These are phyloP conservation scores for Triticum timopheevii DNA, from an alignment of 176 grass and related monocot genomes.

Conservation along the genomic window DNA sequence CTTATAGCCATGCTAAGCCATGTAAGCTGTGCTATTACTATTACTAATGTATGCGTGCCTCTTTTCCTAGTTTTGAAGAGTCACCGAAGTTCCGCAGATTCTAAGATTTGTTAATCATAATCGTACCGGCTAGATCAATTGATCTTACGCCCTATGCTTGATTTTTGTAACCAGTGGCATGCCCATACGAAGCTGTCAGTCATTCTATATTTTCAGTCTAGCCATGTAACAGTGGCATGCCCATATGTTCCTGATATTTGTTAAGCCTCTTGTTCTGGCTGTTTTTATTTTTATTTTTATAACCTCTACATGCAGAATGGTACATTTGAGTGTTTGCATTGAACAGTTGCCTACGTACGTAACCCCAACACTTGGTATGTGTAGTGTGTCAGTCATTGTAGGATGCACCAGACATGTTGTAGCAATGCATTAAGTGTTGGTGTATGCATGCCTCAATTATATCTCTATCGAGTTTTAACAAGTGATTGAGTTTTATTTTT, in stretches of 20 bases:
- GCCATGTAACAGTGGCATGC: neutral
- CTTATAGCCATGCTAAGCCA: neutral
- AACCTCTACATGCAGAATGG: neutral
- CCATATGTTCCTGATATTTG: neutral
- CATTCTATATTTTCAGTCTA: slow-evolving; percentile 5
- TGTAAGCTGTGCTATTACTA: neutral
- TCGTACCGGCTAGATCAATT: neutral
- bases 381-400: neutral
- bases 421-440: neutral
- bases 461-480: neutral
- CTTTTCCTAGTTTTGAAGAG: slow-evolving; percentile 23
- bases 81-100: neutral
- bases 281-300: neutral
- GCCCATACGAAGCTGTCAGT: neutral
- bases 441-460: neutral
- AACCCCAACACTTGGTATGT: neutral
- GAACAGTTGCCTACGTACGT: neutral
- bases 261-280: neutral
- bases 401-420: neutral
- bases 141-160: neutral
- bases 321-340: neutral
- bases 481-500: neutral
- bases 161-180: neutral
- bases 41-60: neutral
- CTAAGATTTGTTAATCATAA: neutral